Base-by-base conservation (phyloP, 2,329 filamentous ascomycete species). In the Neonectria coccinea region DNA sequence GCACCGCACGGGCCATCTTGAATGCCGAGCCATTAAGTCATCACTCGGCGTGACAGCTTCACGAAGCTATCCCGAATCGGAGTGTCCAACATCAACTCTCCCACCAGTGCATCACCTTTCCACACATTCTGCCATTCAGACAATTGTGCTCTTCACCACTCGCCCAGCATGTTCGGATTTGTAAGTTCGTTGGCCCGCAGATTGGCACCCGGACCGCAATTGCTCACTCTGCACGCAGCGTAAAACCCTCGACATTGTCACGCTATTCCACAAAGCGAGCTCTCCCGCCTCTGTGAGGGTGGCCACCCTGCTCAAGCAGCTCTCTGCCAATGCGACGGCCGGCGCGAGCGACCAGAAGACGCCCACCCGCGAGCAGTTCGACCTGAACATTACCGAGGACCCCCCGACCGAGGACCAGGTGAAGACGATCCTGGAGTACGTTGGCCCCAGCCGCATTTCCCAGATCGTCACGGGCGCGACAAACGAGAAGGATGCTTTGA, bases 251-350 rank as follows among this genome's bases (percentile, higher is more conserved):
- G 94, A 98, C 84, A 92, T 97, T 71, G 89, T 98, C 78, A 98
- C 95, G 66, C 90, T 99, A 84, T 99, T 98, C 86, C 94, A 97
- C 87, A 92, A 92, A 80, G 88, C 95, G 62, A 86, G 85, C 73
- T 87, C 88, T 58, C 87, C 91, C 22, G 85, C 91, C 68, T 97
- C 94, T 4, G 84, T 88, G 55, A 89, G 91, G 65, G 91, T 91
- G 33, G 88, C 91, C 66, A 90, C 88, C 45, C 82, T 97, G 57
- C 88, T 98, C 65, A 97, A 96, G 82, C 90, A 95, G 80, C 86
- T 89, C 33, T 92, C 92, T 27, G 90, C 91, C 52, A 88, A 88
- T 52, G 89, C 92, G 12, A 79, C 87, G 33, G 84, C 89, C 64
- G 84, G 86, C 22, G 88, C 93, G 10, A 93, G 84, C 11, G 77